phyloP scores from a whole-genome alignment of 2,329 filamentous ascomycete genomes.

The Pseudohalonectria lignicola region DNA sequence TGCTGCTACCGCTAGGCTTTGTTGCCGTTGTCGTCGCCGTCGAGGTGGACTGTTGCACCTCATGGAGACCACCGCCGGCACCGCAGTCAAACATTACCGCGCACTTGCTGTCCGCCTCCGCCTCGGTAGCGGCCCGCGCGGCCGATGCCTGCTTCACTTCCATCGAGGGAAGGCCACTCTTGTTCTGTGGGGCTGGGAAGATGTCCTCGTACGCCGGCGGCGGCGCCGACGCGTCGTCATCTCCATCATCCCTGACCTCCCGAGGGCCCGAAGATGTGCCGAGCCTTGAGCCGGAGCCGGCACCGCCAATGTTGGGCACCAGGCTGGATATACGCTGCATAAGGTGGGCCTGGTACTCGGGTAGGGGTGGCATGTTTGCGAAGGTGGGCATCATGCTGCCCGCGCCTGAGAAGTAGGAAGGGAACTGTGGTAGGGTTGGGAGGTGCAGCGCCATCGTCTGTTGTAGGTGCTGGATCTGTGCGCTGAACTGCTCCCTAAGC shows the following conservation, averaged over 20 bases:
- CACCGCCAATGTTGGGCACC: slow-evolving; percentile 51
- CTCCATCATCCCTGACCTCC: slow-evolving; percentile 50
- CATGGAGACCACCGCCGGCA: slow-evolving; percentile 14
- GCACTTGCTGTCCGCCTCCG: slow-evolving; percentile 48
- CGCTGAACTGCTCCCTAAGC: slow-evolving; percentile 61
- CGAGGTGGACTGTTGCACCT: slow-evolving; percentile 6
- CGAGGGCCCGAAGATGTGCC: slow-evolving; percentile 22
- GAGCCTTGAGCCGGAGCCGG: slow-evolving; percentile 30
- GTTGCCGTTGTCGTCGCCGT: slow-evolving; percentile 10
- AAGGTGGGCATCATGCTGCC: slow-evolving; percentile 49
- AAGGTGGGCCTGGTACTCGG: slow-evolving; percentile 56
- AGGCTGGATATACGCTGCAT: slow-evolving; percentile 56
- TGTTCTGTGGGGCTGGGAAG: slow-evolving; percentile 27
- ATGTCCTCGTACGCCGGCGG: slow-evolving; percentile 75
- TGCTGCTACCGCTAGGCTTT: slow-evolving; percentile 1
- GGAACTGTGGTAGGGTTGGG: slow-evolving; percentile 51
- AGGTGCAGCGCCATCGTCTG: slow-evolving; percentile 57
- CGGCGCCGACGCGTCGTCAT: slow-evolving; percentile 46
- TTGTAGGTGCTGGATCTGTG: slow-evolving; percentile 49
- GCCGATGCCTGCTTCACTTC: slow-evolving; percentile 50
- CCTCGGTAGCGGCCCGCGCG: slow-evolving; percentile 44
- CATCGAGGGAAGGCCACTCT: slow-evolving; percentile 8
- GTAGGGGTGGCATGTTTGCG: slow-evolving; percentile 41
- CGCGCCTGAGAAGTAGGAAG: slow-evolving; percentile 50
- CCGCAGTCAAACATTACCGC: slow-evolving; percentile 34